Base-by-base conservation (phyloP, 1,284 basidiomycete genomes). In the Cryptococcus wingfieldii region DNA sequence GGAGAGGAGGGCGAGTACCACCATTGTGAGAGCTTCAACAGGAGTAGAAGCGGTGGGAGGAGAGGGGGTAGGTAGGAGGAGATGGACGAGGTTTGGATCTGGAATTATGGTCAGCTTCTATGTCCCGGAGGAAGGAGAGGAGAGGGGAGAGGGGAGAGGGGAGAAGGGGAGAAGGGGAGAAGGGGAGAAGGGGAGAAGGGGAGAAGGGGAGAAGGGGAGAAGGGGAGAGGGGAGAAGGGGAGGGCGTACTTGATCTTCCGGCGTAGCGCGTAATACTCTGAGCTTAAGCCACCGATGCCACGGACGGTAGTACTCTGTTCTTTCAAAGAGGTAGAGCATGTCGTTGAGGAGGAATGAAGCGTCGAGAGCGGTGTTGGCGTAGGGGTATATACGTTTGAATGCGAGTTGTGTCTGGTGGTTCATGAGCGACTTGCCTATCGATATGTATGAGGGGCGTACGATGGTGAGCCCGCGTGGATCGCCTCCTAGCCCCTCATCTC, bases 11-110 rank as follows among this genome's bases (percentile, higher is more conserved):
- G 90, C 16, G 92, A 95, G 76, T 98, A 98, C 94, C 96, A 98
- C 94, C 96, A 99, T 77, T 98, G 93, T 34, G 97, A 81, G 76
- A 98, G 95, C 77, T 96, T 97, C 80, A 99, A 83, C 72, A 92
- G 88, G 75, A 99, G 96, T 59, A 99, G 94, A 38, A 91, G 86
- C 4, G 89, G 89, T 2, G 96, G 83, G 14, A 94, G 82, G 46
- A 95, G 64, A 2, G 70, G 67, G 25, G 68, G 71, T 25, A 75
- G 58, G 34, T 59, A 53, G 12, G 64, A 58, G 45, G 51, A 28
- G 53, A 61, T 13, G 44, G 50, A 55, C 14, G 38, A 8, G 38
- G 59, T 53, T 25, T 43, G 37, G 34, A 10, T 41, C 31, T 46
- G 23, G 12, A 37, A 2, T 27, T 39, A 38, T 37, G 16, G 12